Conservation (phyloP, 73 alveolate genomes). For the Tetrahymena thermophila region DNA sequence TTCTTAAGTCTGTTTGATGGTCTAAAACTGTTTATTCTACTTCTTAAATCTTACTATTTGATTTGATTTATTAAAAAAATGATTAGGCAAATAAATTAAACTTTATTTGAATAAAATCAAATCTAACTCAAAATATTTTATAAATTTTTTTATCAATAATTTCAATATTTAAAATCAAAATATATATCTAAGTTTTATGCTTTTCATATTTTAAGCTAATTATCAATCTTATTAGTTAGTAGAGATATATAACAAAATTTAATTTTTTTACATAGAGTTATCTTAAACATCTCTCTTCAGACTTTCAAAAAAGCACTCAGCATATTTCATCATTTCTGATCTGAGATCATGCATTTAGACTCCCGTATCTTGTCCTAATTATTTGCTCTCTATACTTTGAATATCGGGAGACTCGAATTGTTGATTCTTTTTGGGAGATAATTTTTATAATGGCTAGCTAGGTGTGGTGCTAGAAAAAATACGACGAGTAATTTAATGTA, state of each 20-base stretch:
- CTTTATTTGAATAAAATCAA: no score
- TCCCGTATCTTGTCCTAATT: neutral
- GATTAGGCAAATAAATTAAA: no score
- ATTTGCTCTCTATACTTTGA: neutral
- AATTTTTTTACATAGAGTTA: neutral
- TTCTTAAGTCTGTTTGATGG: neutral
- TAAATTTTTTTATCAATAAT: no score
- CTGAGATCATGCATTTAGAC: neutral
- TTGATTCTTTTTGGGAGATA: neutral
- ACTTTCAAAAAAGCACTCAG: neutral
- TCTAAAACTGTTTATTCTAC: neutral
- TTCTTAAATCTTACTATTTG: neutral
- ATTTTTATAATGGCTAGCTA: neutral
- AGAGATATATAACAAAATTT: neutral
- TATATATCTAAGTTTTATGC: no score
- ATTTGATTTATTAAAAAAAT: neutral
- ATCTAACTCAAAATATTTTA: neutral
- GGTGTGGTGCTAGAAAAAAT: neutral
- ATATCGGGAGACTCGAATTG: neutral
- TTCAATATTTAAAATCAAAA: neutral
- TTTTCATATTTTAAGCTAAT: no score
- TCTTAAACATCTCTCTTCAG: neutral
- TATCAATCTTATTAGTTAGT: no score
- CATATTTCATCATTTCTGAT: neutral
- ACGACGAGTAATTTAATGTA: neutral